Percentiles rank a stretch among this genome's conserved stretches.
Evolutionary conservation across 441 rosid genomes (phyloP).

Genomic region (Sinapis alba): DNA sequence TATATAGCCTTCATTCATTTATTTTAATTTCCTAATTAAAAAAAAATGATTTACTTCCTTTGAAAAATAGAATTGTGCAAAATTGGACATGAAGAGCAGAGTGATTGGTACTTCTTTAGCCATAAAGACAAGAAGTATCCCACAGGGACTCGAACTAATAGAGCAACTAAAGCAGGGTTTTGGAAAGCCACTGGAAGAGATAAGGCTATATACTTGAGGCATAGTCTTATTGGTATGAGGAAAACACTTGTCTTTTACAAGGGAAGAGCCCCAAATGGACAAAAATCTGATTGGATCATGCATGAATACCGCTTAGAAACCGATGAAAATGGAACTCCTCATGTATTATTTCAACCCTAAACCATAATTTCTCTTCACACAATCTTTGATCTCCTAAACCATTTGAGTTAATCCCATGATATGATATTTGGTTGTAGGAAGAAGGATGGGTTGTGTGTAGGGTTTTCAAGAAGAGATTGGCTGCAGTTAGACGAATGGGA

Average conservation of each 20-base stretch:
- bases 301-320: slow-evolving; percentile 98
- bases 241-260: slow-evolving; percentile 97
- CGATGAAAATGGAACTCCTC: slow-evolving; percentile 92
- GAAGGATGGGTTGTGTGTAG: slow-evolving; percentile 99
- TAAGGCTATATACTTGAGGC: slow-evolving; percentile 82
- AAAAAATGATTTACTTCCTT: background rate
- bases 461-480: slow-evolving; percentile 90
- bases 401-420: background rate
- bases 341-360: slow-evolving; percentile 53
- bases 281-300: slow-evolving; percentile 98
- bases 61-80: slow-evolving; percentile 69
- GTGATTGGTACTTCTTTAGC: slow-evolving; percentile 99
- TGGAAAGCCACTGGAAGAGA: slow-evolving; percentile 99
- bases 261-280: slow-evolving; percentile 99
- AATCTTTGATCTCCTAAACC: background rate
- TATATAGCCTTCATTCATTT: background rate
- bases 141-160: slow-evolving; percentile 96
- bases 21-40: background rate
- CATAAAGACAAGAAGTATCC: slow-evolving; percentile 99
- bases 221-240: slow-evolving; percentile 91
- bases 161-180: slow-evolving; percentile 99
- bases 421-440: slow-evolving; percentile 52
- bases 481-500: slow-evolving; percentile 67
- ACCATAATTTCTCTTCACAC: slow-evolving; percentile 10
- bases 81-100: slow-evolving; percentile 91